A percentile compares a stretch with the other conserved stretches of the same genome.
These are phyloP conservation scores for Coemansia sp. DNA, from an alignment of 192 early-diverging fungal species.

Conservation along the genomic window DNA sequence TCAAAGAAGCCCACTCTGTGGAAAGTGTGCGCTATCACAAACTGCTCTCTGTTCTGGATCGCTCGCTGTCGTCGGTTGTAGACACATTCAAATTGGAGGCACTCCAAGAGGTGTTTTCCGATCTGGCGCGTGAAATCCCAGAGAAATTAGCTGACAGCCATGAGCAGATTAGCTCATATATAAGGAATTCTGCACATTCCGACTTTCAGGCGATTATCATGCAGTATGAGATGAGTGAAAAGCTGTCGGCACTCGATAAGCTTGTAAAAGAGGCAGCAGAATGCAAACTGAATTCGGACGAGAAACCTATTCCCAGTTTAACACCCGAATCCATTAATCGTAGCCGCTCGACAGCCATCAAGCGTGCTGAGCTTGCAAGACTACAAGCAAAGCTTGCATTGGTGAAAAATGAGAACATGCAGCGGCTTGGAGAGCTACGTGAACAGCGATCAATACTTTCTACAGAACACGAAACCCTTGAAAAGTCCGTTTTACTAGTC, in stretches of 20 bases:
- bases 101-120: slow-evolving; percentile 35
- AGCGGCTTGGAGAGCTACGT: slow-evolving; percentile 11
- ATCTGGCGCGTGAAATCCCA: slow-evolving; percentile 46
- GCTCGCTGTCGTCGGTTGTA: slow-evolving; percentile 50
- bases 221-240: slow-evolving; percentile 50
- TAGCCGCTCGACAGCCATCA: slow-evolving; percentile 37
- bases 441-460: slow-evolving; percentile 18
- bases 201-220: slow-evolving; percentile 53
- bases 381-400: slow-evolving; percentile 29
- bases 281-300: slow-evolving; percentile 15
- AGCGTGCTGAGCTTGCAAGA: slow-evolving; percentile 33
- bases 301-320: slow-evolving; percentile 23
- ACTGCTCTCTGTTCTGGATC: slow-evolving; percentile 47
- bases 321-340: slow-evolving; percentile 48
- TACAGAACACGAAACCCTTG: slow-evolving; percentile 18
- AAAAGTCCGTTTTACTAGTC: slow-evolving; percentile 17
- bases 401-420: slow-evolving; percentile 27
- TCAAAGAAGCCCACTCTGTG: slow-evolving; percentile 2
- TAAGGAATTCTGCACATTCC: slow-evolving; percentile 48
- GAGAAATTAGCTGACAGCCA: slow-evolving; percentile 47
- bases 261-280: slow-evolving; percentile 38
- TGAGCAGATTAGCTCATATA: slow-evolving; percentile 50
- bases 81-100: slow-evolving; percentile 44
- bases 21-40: slow-evolving; percentile 53
- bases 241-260: slow-evolving; percentile 35